phyloP scores from a whole-genome alignment of 441 rosid genomes.

The Syzygium syzygioides region DNA sequence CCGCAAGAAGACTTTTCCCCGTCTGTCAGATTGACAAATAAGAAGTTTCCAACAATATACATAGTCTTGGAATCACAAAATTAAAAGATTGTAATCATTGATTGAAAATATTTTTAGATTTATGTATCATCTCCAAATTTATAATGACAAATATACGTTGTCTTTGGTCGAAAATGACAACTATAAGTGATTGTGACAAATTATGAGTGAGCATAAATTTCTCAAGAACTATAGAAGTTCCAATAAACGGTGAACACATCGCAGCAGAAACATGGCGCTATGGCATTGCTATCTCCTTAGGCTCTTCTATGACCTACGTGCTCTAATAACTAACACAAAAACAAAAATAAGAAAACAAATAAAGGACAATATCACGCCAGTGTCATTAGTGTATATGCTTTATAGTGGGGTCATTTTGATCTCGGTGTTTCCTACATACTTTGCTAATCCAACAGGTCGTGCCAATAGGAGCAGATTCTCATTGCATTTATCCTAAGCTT shows the following conservation, averaged over 20 bases:
- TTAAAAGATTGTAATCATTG: neutral
- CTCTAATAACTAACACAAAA: neutral
- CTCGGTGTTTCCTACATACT: neutral
- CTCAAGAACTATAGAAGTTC: no score
- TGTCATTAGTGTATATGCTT: neutral
- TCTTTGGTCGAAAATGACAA: no score
- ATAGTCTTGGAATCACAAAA: neutral
- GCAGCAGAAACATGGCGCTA: neutral
- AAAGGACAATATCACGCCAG: neutral
- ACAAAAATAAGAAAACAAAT: no score
- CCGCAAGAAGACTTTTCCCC: neutral
- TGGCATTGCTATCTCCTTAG: neutral
- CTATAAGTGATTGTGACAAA: no score
- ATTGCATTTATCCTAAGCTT: no score
- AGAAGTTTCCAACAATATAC: neutral
- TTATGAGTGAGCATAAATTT: neutral
- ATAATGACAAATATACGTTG: no score
- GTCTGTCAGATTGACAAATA: neutral
- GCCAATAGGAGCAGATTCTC: no score
- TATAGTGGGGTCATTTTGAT: neutral
- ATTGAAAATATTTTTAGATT: neutral
- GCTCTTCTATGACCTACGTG: rapidly evolving
- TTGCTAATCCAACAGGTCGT: no score
- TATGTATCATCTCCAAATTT: neutral
- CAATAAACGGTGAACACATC: neutral